Conservation (phyloP, 345 rosid species). For the Syzygium jambos region DNA sequence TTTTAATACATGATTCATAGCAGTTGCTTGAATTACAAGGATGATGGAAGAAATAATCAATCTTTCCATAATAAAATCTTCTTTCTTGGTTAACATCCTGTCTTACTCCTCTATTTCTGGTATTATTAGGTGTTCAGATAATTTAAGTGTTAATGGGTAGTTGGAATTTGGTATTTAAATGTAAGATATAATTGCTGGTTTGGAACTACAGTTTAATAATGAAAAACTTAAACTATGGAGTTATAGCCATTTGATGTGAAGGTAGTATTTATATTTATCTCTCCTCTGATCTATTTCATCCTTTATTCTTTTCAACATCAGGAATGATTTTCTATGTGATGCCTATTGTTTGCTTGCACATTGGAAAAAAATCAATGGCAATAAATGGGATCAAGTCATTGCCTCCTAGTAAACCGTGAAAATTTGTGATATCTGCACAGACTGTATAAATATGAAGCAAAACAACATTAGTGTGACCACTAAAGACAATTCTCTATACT, state of each 20-base stretch:
- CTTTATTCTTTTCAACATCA: too few species aligned
- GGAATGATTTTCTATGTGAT: too few species aligned
- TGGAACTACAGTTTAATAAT: not conserved
- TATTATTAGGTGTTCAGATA: not conserved
- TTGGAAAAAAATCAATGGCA: too few species aligned
- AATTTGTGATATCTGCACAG: too few species aligned
- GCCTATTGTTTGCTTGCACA: too few species aligned
- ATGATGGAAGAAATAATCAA: not conserved
- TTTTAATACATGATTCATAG: not conserved
- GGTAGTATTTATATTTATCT: not conserved
- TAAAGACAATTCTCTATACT: too few species aligned
- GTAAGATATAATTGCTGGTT: not conserved
- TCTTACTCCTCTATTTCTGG: not conserved
- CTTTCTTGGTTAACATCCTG: not conserved
- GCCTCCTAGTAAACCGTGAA: too few species aligned
- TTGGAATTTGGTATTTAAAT: not conserved
- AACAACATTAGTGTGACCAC: too few species aligned
- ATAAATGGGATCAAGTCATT: too few species aligned
- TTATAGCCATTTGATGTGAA: not conserved
- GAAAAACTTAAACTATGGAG: not conserved
- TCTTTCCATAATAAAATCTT: not conserved
- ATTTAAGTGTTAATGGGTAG: not conserved
- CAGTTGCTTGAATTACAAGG: not conserved
- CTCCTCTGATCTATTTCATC: not conserved
- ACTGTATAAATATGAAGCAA: too few species aligned